phyloP scores from a whole-genome alignment of 2,329 filamentous ascomycete genomes.

The Xylaria sp. region DNA sequence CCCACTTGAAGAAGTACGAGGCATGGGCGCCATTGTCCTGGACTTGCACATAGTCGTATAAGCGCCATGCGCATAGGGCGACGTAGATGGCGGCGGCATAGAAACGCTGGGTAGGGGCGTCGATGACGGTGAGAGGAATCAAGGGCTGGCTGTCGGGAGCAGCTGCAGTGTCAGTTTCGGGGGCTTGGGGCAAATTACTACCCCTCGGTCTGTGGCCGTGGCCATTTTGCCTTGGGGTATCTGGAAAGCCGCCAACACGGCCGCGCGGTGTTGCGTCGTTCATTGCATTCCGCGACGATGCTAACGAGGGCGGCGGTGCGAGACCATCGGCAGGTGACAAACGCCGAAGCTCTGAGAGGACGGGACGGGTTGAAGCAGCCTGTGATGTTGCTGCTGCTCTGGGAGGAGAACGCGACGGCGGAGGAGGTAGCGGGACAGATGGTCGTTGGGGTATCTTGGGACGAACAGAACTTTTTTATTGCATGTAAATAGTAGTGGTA shows the following conservation, averaged over 20 bases:
- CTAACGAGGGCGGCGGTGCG: constrained; percentile 33
- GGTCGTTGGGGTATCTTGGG: not conserved
- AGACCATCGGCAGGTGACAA: constrained; percentile 15
- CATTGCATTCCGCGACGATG: constrained; percentile 69
- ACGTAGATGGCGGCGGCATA: constrained; percentile 84
- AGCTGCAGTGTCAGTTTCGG: constrained; percentile 45
- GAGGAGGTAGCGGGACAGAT: not conserved
- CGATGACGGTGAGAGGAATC: constrained; percentile 80
- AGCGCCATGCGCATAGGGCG: constrained; percentile 77
- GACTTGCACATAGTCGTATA: constrained; percentile 83
- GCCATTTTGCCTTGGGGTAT: constrained; percentile 62
- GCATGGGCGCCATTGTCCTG: constrained; percentile 86
- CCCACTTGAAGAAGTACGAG: constrained; percentile 93
- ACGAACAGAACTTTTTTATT: not conserved
- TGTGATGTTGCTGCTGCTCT: not conserved
- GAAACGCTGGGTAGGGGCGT: constrained; percentile 88
- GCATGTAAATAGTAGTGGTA: not conserved
- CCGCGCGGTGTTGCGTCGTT: constrained; percentile 77
- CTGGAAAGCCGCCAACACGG: constrained; percentile 80
- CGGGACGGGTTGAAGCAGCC: not conserved
- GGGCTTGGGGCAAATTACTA: constrained; percentile 52
- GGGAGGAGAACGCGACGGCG: not conserved
- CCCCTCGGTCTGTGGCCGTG: constrained; percentile 2
- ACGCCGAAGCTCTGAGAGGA: not conserved
- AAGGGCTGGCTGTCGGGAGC: constrained; percentile 60